Evolutionary conservation across 208 protist species (phyloP).

Genomic region (Leishmania mexicana): DNA sequence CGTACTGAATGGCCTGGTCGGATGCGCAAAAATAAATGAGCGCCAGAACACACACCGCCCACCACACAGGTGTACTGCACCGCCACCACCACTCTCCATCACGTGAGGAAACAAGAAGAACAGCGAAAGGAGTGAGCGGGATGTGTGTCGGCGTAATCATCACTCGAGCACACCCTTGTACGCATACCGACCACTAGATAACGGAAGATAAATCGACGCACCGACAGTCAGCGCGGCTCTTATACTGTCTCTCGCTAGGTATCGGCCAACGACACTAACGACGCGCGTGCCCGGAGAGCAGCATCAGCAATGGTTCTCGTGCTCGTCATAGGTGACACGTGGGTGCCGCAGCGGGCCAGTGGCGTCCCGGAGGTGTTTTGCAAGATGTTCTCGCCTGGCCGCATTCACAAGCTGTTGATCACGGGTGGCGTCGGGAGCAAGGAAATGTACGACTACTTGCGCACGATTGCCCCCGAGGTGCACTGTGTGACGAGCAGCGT

Average conservation of each 20-base stretch:
- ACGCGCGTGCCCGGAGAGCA: background rate
- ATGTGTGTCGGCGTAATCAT: background rate
- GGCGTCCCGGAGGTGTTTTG: conserved; percentile 96
- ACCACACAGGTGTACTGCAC: background rate
- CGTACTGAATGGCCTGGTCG: background rate
- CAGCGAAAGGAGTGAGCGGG: background rate
- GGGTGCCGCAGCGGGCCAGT: conserved; percentile 96
- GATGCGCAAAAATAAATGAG: background rate
- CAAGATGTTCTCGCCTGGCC: conserved; percentile 94
- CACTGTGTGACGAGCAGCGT: conserved; percentile 97
- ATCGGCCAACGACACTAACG: too few relatives aligned
- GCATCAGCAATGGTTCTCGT: conserved; percentile 88
- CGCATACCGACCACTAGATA: background rate
- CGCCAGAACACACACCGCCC: background rate
- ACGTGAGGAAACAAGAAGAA: background rate
- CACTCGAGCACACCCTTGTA: background rate
- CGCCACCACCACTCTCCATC: background rate
- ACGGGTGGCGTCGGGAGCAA: conserved; percentile 98
- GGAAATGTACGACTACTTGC: conserved; percentile 96
- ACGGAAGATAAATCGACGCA: background rate
- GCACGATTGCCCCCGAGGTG: conserved; percentile 94
- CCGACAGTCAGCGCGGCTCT: background rate
- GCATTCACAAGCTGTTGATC: conserved; percentile 98
- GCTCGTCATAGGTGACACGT: conserved; percentile 98
- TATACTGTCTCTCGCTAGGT: background rate